phyloP scores from a whole-genome alignment of 2,329 filamentous ascomycete genomes.

The Diatrype stigma region DNA sequence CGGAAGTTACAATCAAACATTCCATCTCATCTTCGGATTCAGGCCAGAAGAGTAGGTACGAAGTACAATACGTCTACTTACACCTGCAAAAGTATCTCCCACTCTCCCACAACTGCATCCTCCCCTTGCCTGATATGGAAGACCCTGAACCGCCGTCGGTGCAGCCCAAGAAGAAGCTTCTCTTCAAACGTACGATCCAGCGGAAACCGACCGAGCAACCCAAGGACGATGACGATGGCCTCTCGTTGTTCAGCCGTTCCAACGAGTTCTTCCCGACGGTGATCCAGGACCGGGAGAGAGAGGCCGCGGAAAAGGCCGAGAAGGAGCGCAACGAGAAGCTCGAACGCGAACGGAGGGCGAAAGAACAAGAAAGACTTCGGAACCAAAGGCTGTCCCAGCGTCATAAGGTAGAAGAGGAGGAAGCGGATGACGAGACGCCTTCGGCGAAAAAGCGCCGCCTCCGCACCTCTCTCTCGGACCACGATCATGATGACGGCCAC shows the following conservation, averaged over 20 bases:
- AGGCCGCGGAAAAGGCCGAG: conserved; percentile 21
- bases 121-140: conserved; percentile 24
- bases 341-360: conserved; percentile 11
- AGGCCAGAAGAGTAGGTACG: not conserved
- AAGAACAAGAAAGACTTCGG: not conserved
- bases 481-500: conserved; percentile 13
- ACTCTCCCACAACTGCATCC: not conserved
- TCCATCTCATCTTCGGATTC: not conserved
- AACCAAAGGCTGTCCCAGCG: not conserved
- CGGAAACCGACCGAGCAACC: conserved; percentile 28
- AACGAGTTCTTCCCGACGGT: conserved; percentile 45
- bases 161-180: conserved; percentile 35
- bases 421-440: conserved; percentile 5
- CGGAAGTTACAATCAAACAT: no score
- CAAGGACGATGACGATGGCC: conserved; percentile 31
- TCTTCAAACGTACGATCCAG: conserved; percentile 46
- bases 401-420: conserved; percentile 4
- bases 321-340: conserved; percentile 18
- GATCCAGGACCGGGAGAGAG: conserved; percentile 34
- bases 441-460: conserved; percentile 19
- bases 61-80: no score
- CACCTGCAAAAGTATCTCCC: not conserved
- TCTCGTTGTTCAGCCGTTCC: conserved; percentile 47
- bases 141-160: conserved; percentile 22
- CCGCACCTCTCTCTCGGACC: conserved; percentile 9